Evolutionary conservation across 768 basidiomycete species (phyloP).

Genomic region (Psilocybe subaeruginosa): DNA sequence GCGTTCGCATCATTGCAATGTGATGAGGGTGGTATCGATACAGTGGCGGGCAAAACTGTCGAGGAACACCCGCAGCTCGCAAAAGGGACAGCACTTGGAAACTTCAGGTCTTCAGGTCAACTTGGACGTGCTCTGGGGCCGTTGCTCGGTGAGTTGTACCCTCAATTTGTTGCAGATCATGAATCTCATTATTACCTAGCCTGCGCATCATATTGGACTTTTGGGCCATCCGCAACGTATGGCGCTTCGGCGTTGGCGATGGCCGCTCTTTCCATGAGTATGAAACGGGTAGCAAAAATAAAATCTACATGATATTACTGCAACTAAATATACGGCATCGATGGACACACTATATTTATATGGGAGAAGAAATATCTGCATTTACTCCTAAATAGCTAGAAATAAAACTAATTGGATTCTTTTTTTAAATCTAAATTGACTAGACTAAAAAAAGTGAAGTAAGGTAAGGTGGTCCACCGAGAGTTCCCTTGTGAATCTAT

Average conservation of each 20-base stretch:
- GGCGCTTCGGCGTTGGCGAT: conserved; percentile 64
- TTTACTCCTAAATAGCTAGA: neutral
- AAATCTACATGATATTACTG: conserved; percentile 31
- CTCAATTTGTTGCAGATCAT: neutral
- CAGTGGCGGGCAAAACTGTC: conserved; percentile 55
- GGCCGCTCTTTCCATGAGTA: conserved; percentile 56
- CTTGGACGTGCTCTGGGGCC: conserved; percentile 93
- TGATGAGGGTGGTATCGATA: conserved; percentile 66
- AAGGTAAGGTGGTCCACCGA: neutral
- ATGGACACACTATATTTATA: neutral
- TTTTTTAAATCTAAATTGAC: neutral
- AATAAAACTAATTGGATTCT: conserved; percentile 1
- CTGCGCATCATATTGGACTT: conserved; percentile 87
- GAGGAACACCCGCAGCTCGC: conserved; percentile 69
- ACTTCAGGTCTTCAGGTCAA: conserved; percentile 92
- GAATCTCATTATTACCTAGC: conserved; percentile 45
- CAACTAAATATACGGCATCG: conserved; percentile 17
- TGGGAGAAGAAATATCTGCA: neutral
- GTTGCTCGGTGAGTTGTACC: conserved; percentile 64
- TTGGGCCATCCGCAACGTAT: conserved; percentile 83
- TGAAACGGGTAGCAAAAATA: conserved; percentile 51
- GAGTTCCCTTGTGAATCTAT: neutral
- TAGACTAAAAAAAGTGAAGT: neutral
- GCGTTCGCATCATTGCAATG: conserved; percentile 91
- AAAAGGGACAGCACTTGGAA: conserved; percentile 83